phyloP scores from a whole-genome alignment of 768 basidiomycete species.

The Amyloporia xantha region DNA sequence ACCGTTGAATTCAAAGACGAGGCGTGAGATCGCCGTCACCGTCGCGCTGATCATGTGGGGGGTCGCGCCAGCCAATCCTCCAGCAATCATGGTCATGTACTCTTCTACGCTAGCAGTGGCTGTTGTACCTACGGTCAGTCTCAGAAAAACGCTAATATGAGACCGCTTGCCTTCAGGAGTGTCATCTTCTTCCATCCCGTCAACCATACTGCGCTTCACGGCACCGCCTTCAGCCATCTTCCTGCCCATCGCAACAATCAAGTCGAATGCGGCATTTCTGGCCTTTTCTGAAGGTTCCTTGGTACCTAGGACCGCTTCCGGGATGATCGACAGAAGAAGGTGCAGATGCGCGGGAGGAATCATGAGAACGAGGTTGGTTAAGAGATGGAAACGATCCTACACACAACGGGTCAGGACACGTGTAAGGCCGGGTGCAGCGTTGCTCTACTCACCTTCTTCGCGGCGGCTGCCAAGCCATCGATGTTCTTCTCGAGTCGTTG shows the following conservation, averaged over 20 bases:
- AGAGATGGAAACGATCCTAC: conserved; percentile 78
- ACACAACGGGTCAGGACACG: not conserved
- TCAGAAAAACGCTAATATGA: not conserved
- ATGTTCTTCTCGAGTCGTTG: conserved; percentile 58
- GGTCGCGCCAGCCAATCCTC: conserved; percentile 85
- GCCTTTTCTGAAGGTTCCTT: conserved; percentile 97
- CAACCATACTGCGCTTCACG: conserved; percentile 68
- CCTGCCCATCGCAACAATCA: conserved; percentile 84
- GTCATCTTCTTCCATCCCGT: conserved; percentile 76
- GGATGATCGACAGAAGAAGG: conserved; percentile 81
- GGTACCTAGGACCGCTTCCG: conserved; percentile 91
- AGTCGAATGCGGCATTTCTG: conserved; percentile 80
- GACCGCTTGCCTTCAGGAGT: conserved; percentile 36
- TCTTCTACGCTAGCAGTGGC: conserved; percentile 79
- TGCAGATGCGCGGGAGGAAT: conserved; percentile 72
- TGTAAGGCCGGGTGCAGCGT: not conserved
- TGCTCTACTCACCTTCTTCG: conserved; percentile 63
- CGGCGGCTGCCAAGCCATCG: conserved; percentile 66
- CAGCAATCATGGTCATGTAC: conserved; percentile 94
- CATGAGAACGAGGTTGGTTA: conserved; percentile 58
- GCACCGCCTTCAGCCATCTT: conserved; percentile 88
- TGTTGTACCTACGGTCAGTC: conserved; percentile 14
- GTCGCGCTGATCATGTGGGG: conserved; percentile 99
- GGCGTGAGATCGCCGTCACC: conserved; percentile 86
- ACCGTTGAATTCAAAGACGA: conserved; percentile 97